phyloP scores from a whole-genome alignment of 2,329 filamentous ascomycete genomes.

The Neofusicoccum ribis region DNA sequence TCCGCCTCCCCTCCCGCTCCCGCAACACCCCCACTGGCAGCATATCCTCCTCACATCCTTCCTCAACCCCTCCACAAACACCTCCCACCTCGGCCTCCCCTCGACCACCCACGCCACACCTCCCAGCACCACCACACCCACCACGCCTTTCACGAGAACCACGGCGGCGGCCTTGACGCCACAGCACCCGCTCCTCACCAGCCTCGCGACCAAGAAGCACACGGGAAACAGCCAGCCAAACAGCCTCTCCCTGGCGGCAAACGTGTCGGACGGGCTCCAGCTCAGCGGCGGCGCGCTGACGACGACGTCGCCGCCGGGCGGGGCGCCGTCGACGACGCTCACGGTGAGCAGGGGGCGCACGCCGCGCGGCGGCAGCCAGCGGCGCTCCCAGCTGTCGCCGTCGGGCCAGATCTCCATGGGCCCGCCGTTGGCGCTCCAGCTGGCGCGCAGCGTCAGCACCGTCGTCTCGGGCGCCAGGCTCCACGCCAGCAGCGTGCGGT shows the following conservation, averaged over 20 bases:
- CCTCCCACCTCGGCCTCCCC: neutral
- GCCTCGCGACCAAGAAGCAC: neutral
- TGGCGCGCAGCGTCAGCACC: neutral
- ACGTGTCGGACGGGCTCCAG: neutral
- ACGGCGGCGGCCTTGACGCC: neutral
- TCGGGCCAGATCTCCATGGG: constrained; percentile 15
- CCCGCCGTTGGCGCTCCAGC: neutral
- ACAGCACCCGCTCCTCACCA: neutral
- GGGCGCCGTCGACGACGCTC: neutral
- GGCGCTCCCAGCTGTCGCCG: neutral
- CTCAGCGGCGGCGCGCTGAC: neutral
- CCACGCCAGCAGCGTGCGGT: constrained; percentile 4
- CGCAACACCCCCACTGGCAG: neutral
- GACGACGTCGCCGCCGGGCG: no score
- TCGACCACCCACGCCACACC: neutral
- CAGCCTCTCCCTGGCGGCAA: neutral
- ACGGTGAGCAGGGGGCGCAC: constrained; percentile 9
- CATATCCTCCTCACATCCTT: neutral
- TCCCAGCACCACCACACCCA: neutral
- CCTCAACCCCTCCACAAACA: neutral
- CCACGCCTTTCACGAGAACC: neutral
- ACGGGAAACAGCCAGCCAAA: neutral
- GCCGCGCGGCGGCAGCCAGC: neutral
- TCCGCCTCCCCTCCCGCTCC: neutral
- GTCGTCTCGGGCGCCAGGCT: neutral